Evolutionary conservation across 192 early-diverging fungal species (phyloP), one percentile per base, ranked within the genome.

Genomic region (Helicostylum pulchrum): DNA sequence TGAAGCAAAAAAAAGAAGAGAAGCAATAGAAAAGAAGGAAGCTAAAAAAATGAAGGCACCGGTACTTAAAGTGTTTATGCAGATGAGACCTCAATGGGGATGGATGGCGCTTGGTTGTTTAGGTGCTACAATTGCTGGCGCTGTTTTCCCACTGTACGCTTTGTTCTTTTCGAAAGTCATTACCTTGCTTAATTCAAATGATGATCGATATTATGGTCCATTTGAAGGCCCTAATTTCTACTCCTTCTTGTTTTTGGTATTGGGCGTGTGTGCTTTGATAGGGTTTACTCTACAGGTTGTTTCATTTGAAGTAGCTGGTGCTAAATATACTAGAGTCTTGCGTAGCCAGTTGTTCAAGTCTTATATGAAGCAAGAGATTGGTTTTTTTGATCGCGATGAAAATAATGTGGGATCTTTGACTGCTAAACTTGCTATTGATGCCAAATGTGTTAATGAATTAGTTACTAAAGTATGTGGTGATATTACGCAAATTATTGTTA

Each of bases 341-440:
- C 47, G 69, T 12, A 26, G 44, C 15, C 65, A 75, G 39, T 71
- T 78, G 6, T 95, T 95, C 79, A 51, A 67, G 0, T 67, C 87
- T 5, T 84, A 94, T 62, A 64, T 96, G 54, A 74, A 83, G 11
- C 95, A 97, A 76, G 90, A 95, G 46, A 87, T 93, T 49, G 89
- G 71, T 7, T 97, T 82, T 75, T 97, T 92, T 79, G 95, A 97
- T 71, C 68, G 82, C 19, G 83, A 87, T 48, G 77, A 81, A 36
- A 86, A 90, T 63, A 78, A 80, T 47, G 83, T 85, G 3, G 95
- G 95, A 31, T 83, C 86, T 15, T 69, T 98, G 50, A 91, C 92
- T 30, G 78, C 88, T 11, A 72, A 82, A 30, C 81, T 98, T 32
- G 87, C 94, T 12, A 80, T 85, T 7, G 95, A 98, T 73, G 89